Base-by-base conservation (phyloP, 1,139 yeast species). In the Candida mesenterica region DNA sequence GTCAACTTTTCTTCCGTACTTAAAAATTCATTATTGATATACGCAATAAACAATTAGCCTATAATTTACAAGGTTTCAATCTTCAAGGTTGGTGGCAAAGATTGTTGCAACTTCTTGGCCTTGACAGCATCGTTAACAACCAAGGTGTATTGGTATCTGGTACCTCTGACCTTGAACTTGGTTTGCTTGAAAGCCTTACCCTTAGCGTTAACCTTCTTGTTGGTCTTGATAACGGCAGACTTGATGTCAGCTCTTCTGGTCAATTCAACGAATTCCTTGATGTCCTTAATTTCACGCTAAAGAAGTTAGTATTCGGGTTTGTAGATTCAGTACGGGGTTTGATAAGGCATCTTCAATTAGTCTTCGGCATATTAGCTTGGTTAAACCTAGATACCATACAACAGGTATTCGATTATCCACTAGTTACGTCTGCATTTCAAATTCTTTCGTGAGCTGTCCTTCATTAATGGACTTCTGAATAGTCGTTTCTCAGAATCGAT, bases 161-260 rank as follows among this genome's bases (percentile, higher is more conserved):
- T 65, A 71, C 97, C 96, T 81, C 98, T 88, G 65, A 92, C 89
- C 88, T 94, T 92, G 92, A 92, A 92, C 78, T 92, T 92, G 79
- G 97, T 89, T 75, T 85, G 90, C 75, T 84, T 83, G 80, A 79
- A 77, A 59, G 76, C 75, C 78, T 83, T 83, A 71, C 95, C 95
- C 76, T 80, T 80, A 55, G 84, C 77, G 75, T 81, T 82, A 62
- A 81, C 58, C 79, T 88, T 88, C 76, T 82, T 75, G 90, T 89
- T 87, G 68, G 79, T 77, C 79, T 84, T 87, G 75, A 88, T 82
- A 67, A 90, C 83, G 59, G 95, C 96, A 51, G 86, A 73, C 75
- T 81, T 81, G 69, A 92, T 90, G 80, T 90, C 98, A 64, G 90
- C 79, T 82, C 97, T 83, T 79, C 95, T 87, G 68, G 97, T 90